Percentiles rank a stretch among this genome's conserved stretches.
phyloP scores from a whole-genome alignment of 352 stramenopile species.

The Pythium phragmiticola region DNA sequence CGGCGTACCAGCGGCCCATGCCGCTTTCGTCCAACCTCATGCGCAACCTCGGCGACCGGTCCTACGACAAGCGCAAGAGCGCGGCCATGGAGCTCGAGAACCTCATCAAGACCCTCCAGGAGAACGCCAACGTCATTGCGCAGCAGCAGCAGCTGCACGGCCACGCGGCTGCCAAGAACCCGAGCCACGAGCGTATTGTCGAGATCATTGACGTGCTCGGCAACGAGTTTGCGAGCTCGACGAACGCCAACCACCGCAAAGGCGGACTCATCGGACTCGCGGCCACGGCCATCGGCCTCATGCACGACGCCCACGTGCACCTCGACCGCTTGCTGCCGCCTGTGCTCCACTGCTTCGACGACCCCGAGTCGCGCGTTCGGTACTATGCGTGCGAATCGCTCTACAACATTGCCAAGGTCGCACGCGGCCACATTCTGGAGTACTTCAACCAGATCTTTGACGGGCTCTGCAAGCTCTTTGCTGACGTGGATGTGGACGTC shows the following conservation, averaged over 20 bases:
- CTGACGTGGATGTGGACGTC: slow-evolving; percentile 99
- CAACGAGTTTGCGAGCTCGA: slow-evolving; percentile 98
- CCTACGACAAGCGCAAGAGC: slow-evolving; percentile 99
- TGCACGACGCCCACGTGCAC: slow-evolving; percentile 90
- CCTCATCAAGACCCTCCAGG: slow-evolving; percentile 96
- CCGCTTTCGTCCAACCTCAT: slow-evolving; percentile 75
- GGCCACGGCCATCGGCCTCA: slow-evolving; percentile 96
- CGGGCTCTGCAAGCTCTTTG: slow-evolving; percentile 94
- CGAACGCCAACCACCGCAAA: slow-evolving; percentile 99
- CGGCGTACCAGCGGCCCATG: slow-evolving; percentile 51
- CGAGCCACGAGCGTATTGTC: slow-evolving; percentile 81
- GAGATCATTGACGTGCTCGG: slow-evolving; percentile 96
- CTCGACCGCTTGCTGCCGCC: slow-evolving; percentile 95
- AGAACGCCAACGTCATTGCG: slow-evolving; percentile 86
- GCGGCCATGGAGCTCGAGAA: slow-evolving; percentile 98
- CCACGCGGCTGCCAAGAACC: slow-evolving; percentile 33
- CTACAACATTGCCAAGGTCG: slow-evolving; percentile 99
- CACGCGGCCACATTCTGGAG: slow-evolving; percentile 91
- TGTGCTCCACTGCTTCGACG: slow-evolving; percentile 99
- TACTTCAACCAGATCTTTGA: slow-evolving; percentile 99
- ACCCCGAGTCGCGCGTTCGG: slow-evolving; percentile 95
- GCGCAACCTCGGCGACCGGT: slow-evolving; percentile 95
- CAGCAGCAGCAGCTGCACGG: slow-evolving; percentile 60
- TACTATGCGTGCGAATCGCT: slow-evolving; percentile 99
- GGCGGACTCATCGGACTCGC: slow-evolving; percentile 98